These are phyloP conservation scores for Salix arbutifolia DNA, from an alignment of 345 rosid species.

Conservation along the genomic window DNA sequence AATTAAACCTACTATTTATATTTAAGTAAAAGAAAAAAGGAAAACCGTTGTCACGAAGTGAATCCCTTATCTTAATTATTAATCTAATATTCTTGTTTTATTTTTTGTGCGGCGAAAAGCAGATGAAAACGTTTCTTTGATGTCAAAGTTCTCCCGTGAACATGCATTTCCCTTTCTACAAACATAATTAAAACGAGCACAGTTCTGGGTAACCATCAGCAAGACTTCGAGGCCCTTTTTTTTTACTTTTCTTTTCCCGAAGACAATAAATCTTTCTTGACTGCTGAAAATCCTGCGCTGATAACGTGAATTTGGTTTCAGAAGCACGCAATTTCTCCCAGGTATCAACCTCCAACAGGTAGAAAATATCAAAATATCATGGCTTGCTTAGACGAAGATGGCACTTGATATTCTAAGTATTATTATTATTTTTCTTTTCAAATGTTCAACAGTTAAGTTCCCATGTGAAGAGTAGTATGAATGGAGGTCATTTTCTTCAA, in stretches of 20 bases:
- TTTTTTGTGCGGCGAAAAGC: not conserved
- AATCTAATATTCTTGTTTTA: not conserved
- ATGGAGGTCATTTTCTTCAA: too few relatives aligned
- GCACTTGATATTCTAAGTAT: too few relatives aligned
- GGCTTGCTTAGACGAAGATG: too few relatives aligned
- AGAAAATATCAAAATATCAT: too few relatives aligned
- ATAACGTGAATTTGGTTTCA: not conserved
- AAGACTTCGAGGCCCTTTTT: not conserved
- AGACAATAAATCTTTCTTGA: not conserved
- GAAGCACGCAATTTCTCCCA: not conserved
- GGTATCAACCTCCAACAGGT: not conserved
- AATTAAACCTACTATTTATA: too few relatives aligned
- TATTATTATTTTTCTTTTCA: too few relatives aligned
- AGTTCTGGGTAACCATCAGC: not conserved
- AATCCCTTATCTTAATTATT: too few relatives aligned
- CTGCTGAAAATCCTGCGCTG: conserved; percentile 1
- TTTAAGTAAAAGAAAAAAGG: too few relatives aligned
- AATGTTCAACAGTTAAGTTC: too few relatives aligned
- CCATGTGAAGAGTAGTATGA: too few relatives aligned
- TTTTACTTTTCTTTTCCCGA: not conserved
- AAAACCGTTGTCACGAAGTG: too few relatives aligned
- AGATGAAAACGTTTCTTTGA: not conserved
- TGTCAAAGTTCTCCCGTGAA: not conserved
- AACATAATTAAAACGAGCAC: not conserved
- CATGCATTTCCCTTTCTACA: not conserved